Conservation (phyloP, 495 filamentous ascomycete genomes). For the Neurospora terricola region DNA sequence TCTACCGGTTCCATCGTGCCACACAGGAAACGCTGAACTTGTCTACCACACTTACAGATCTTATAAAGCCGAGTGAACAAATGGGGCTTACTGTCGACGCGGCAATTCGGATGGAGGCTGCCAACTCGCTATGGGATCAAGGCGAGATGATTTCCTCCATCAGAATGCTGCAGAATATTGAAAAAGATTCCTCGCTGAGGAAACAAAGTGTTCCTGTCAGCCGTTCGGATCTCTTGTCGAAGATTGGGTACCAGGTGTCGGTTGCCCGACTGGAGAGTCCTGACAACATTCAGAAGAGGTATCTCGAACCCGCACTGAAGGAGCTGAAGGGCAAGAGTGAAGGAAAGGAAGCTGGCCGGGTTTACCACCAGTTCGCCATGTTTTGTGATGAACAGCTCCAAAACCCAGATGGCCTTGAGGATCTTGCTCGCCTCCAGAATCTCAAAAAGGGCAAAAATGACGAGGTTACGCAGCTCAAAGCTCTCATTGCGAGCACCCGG, state of each 20-base stretch:
- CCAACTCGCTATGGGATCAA: slow-evolving; percentile 89
- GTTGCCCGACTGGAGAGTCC: slow-evolving; percentile 90
- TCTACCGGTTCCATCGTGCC: slow-evolving; percentile 68
- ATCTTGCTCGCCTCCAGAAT: slow-evolving; percentile 70
- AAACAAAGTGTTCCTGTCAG: slow-evolving; percentile 66
- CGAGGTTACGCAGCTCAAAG: slow-evolving; percentile 61
- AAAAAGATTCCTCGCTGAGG: slow-evolving; percentile 48
- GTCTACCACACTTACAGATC: slow-evolving; percentile 66
- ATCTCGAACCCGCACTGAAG: slow-evolving; percentile 72
- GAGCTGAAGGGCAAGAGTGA: slow-evolving; percentile 60
- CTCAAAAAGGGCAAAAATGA: slow-evolving; percentile 70
- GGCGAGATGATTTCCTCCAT: slow-evolving; percentile 90
- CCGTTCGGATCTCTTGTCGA: slow-evolving; percentile 72
- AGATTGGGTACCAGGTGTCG: slow-evolving; percentile 77
- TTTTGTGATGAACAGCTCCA: slow-evolving; percentile 93
- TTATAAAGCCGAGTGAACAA: slow-evolving; percentile 55
- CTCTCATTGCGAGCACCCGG: slow-evolving; percentile 30
- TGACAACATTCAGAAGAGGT: slow-evolving; percentile 74
- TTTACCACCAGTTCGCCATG: slow-evolving; percentile 86
- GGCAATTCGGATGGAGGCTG: slow-evolving; percentile 64
- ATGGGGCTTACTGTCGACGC: slow-evolving; percentile 67
- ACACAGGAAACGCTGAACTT: slow-evolving; percentile 78
- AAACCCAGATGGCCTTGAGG: slow-evolving; percentile 72
- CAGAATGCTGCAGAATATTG: slow-evolving; percentile 68
- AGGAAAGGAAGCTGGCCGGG: slow-evolving; percentile 69